Evolutionary conservation across 2,329 filamentous ascomycete genomes (phyloP).

Genomic region (Monosporascus sp.): DNA sequence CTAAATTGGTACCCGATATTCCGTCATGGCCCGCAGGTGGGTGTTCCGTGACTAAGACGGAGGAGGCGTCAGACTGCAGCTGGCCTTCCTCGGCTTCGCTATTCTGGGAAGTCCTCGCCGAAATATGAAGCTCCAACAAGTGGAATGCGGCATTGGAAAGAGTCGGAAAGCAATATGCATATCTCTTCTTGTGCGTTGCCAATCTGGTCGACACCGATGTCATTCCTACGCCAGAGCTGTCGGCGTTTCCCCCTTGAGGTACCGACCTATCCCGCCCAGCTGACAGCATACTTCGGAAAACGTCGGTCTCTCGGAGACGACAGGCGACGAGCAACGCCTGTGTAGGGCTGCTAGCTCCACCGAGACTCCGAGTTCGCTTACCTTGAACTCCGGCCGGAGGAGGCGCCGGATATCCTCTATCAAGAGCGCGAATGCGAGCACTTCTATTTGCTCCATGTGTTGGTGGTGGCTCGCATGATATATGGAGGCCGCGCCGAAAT

Average conservation of each 20-base stretch:
- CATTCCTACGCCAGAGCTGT: background rate
- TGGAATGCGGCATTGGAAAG: background rate
- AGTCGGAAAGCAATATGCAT: background rate
- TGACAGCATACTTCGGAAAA: constrained; percentile 25
- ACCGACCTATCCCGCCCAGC: constrained; percentile 11
- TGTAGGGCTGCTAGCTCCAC: constrained; percentile 22
- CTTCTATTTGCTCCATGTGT: constrained; percentile 37
- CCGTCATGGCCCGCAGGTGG: background rate
- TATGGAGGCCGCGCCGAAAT: constrained; percentile 42
- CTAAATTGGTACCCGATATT: background rate
- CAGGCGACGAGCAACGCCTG: constrained; percentile 18
- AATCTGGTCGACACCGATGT: no score
- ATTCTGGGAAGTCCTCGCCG: background rate
- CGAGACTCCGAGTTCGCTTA: constrained; percentile 7
- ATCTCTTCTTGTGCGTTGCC: no score
- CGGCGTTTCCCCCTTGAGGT: constrained; percentile 2
- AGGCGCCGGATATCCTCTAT: constrained; percentile 38
- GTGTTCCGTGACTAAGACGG: background rate
- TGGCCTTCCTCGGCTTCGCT: background rate
- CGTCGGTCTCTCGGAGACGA: constrained; percentile 23
- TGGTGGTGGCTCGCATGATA: constrained; percentile 25
- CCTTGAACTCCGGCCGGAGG: constrained; percentile 14
- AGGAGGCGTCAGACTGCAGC: background rate
- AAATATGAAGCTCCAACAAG: background rate
- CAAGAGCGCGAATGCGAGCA: constrained; percentile 42